Conservation (phyloP, 2,329 filamentous ascomycete species). For the Pseudogymnoascus sp. region DNA sequence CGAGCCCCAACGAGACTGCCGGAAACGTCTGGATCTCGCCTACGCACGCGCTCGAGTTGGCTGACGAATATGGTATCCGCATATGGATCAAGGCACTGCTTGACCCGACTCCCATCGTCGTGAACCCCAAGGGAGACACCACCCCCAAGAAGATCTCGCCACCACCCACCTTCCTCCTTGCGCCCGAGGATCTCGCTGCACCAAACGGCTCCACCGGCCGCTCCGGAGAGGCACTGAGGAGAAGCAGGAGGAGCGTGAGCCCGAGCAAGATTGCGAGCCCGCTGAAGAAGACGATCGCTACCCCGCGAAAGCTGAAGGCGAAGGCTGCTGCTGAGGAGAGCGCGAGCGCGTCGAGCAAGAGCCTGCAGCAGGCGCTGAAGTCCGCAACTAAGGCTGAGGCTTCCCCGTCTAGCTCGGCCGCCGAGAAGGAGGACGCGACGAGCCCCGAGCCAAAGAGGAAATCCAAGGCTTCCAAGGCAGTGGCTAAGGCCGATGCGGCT, state of each 20-base stretch:
- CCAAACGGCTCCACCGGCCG: conserved; percentile 28
- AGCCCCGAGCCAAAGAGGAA: conserved; percentile 2
- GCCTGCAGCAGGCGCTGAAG: conserved; percentile 39
- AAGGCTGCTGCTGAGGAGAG: conserved; percentile 41
- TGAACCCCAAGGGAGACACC: conserved; percentile 29
- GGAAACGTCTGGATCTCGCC: conserved; percentile 96
- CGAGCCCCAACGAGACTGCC: conserved; percentile 84
- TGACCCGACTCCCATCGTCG: conserved; percentile 70
- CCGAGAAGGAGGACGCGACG: neutral
- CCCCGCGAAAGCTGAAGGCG: conserved; percentile 38
- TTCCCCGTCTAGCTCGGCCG: neutral
- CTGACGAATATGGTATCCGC: conserved; percentile 77
- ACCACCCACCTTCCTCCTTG: conserved; percentile 65
- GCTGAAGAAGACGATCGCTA: conserved; percentile 21
- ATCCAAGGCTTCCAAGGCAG: conserved; percentile 16
- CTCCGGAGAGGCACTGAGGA: conserved; percentile 30
- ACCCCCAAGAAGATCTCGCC: conserved; percentile 69
- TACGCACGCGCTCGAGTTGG: conserved; percentile 67
- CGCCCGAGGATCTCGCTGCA: conserved; percentile 32
- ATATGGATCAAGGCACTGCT: conserved; percentile 90
- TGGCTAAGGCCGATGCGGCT: conserved; percentile 16
- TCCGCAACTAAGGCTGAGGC: conserved; percentile 28
- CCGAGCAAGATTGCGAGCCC: conserved; percentile 45
- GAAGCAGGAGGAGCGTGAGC: conserved; percentile 51
- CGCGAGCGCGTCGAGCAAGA: conserved; percentile 39